Evolutionary conservation across 2,329 filamentous ascomycete species (phyloP).

Genomic region (Amesomyces nigricolor): DNA sequence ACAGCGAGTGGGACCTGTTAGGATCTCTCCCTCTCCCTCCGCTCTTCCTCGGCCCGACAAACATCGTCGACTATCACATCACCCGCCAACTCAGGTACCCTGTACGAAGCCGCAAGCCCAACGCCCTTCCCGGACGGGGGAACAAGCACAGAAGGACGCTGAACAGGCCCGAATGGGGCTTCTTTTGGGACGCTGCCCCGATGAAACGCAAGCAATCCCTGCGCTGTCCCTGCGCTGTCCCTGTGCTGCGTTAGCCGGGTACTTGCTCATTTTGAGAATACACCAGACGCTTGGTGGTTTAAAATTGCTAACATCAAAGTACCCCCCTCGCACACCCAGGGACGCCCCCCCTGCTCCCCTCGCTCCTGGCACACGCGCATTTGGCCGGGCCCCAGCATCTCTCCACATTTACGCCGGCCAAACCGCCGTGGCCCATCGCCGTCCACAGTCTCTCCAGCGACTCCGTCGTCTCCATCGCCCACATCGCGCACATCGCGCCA

Average conservation of each 20-base stretch:
- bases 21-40: background rate
- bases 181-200: slow-evolving; percentile 22
- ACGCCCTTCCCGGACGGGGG: slow-evolving; percentile 11
- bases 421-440: slow-evolving; percentile 45
- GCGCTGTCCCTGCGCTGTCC: slow-evolving; percentile 1
- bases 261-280: slow-evolving; percentile 3
- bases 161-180: slow-evolving; percentile 28
- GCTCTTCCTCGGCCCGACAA: slow-evolving; percentile 6
- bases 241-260: slow-evolving; percentile 16
- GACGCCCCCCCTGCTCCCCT: slow-evolving; percentile 3
- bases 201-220: slow-evolving; percentile 23
- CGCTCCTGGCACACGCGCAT: slow-evolving; percentile 13
- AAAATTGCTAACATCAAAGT: slow-evolving; percentile 3
- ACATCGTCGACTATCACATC: slow-evolving; percentile 16
- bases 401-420: slow-evolving; percentile 56
- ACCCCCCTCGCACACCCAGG: slow-evolving; percentile 13
- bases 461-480: background rate
- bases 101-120: slow-evolving; percentile 4
- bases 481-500: slow-evolving; percentile 16
- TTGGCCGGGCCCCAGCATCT: slow-evolving; percentile 27
- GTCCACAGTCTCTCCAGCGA: slow-evolving; percentile 25
- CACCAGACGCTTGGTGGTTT: too few relatives aligned
- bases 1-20: slow-evolving; percentile 8
- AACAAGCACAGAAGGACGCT: slow-evolving; percentile 23
- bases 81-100: background rate